These are phyloP conservation scores for Cyberlindnera maclurae DNA, from an alignment of 805 yeast species.

Conservation along the genomic window DNA sequence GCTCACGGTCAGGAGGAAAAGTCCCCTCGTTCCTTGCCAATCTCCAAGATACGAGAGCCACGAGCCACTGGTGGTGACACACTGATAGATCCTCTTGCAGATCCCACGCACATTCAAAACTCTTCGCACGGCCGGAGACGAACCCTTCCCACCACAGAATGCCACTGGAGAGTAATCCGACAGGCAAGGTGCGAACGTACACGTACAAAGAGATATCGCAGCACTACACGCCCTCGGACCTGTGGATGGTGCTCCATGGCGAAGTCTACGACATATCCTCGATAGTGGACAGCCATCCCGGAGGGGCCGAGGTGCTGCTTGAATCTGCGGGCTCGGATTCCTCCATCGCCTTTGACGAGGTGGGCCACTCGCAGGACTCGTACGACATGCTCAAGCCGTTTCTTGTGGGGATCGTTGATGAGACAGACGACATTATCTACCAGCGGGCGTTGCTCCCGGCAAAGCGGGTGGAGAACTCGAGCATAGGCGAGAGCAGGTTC, in stretches of 20 bases:
- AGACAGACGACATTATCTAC: slow-evolving; percentile 5
- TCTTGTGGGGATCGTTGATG: slow-evolving; percentile 69
- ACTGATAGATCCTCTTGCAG: no score
- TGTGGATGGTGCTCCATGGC: slow-evolving; percentile 81
- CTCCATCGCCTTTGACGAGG: slow-evolving; percentile 79
- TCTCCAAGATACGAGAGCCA: no score
- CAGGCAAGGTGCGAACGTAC: slow-evolving; percentile 4
- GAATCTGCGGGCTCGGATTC: slow-evolving; percentile 77
- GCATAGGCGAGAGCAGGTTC: slow-evolving; percentile 22
- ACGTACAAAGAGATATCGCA: slow-evolving; percentile 13
- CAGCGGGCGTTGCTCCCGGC: neutral
- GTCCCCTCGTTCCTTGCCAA: no score
- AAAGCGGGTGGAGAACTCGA: slow-evolving; percentile 13
- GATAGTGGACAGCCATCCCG: slow-evolving; percentile 69
- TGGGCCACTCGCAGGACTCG: slow-evolving; percentile 97
- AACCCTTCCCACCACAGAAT: neutral
- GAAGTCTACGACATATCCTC: slow-evolving; percentile 70
- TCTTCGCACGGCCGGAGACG: no score
- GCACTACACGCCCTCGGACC: slow-evolving; percentile 30
- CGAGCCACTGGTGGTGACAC: no score
- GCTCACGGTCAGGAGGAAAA: no score
- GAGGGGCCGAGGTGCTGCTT: slow-evolving; percentile 59
- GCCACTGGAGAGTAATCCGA: neutral
- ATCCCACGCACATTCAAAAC: no score
- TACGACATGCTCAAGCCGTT: slow-evolving; percentile 62